Base-by-base conservation (phyloP, 345 rosid species). In the Lagerstroemia speciosa region DNA sequence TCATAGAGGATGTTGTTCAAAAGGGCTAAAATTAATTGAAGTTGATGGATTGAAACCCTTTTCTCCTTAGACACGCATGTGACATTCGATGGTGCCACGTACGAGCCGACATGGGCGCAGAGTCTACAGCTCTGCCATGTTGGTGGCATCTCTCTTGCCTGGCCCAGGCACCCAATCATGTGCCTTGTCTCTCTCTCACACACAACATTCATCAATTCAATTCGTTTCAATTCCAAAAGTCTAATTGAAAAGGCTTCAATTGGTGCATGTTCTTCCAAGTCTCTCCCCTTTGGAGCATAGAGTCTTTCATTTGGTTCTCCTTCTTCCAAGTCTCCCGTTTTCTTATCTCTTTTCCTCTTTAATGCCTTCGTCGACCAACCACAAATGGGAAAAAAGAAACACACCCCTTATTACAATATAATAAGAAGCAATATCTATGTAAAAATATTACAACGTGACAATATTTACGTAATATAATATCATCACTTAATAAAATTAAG, bases 11-110 rank as follows among this genome's bases (percentile, higher is more conserved):
- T 5, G 46, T 65, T 65, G n/a, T n/a, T n/a, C n/a, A 29, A 19
- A 3, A 41, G 46, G 46, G 46, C 46, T 37, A 7, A 6, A 41
- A 41, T 41, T 41, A 41, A 9, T 9, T 10, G 46, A 41, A 41
- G 46, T 41, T 11, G 46, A 41, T 15, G 17, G 46, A 41, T 41
- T 36, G n/a, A n/a, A n/a, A n/a, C n/a, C n/a, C n/a, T n/a, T n/a
- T 19, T 24, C 60, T 53, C 12, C 11, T 2, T 8, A n/a, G n/a
- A 22, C 29, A 14, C 20, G 72, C 72, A 37, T 69, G 72, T 69
- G 72, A 69, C 72, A 69, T 17, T 58, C 26, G 70, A 62, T 79
- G 76, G 66, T 29, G 81, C 85, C 83, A 76, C 82, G 85, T 82
- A 69, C 46, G 69, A 77, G 78, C 82, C 79, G 80, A 79, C 82